phyloP scores from a whole-genome alignment of 2,329 filamentous ascomycete genomes.

The Apiospora kogelbergensis region DNA sequence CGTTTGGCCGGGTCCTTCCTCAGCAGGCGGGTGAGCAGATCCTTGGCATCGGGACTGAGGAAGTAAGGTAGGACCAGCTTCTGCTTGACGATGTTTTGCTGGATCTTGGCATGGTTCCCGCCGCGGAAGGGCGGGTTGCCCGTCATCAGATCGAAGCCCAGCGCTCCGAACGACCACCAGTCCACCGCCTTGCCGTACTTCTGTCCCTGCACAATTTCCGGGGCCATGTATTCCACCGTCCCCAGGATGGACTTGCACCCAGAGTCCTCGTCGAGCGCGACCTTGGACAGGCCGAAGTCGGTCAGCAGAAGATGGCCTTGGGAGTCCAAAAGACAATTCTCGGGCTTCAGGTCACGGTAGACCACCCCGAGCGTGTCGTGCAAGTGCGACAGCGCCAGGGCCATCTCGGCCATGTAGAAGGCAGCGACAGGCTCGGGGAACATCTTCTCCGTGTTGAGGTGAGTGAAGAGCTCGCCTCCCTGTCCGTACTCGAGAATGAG shows the following conservation, averaged over 20 bases:
- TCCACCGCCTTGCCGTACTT: slow-evolving; percentile 94
- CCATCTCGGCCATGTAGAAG: slow-evolving; percentile 99
- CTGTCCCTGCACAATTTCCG: slow-evolving; percentile 84
- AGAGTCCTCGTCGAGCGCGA: slow-evolving; percentile 69
- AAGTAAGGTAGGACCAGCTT: slow-evolving; percentile 90
- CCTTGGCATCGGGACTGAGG: slow-evolving; percentile 87
- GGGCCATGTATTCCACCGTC: slow-evolving; percentile 98
- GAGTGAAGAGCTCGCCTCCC: slow-evolving; percentile 95
- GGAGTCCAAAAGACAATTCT: slow-evolving; percentile 91
- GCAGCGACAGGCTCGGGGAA: slow-evolving; percentile 86
- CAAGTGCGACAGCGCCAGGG: slow-evolving; percentile 88
- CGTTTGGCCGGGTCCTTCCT: slow-evolving; percentile 92
- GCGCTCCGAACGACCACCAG: slow-evolving; percentile 96
- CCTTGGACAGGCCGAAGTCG: slow-evolving; percentile 96
- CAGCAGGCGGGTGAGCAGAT: slow-evolving; percentile 84
- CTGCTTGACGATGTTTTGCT: slow-evolving; percentile 92
- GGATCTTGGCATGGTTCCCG: slow-evolving; percentile 89
- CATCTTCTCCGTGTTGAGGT: slow-evolving; percentile 91
- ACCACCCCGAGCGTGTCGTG: slow-evolving; percentile 91
- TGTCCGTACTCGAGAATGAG: slow-evolving; percentile 97
- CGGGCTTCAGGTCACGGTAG: slow-evolving; percentile 95
- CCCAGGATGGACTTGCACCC: slow-evolving; percentile 88
- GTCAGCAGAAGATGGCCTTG: slow-evolving; percentile 92
- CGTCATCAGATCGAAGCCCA: slow-evolving; percentile 90
- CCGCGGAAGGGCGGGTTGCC: slow-evolving; percentile 89